Evolutionary conservation across 176 grass and related monocot genomes (phyloP), one percentile per base, ranked within the genome.

Genomic region (Canna indica): DNA sequence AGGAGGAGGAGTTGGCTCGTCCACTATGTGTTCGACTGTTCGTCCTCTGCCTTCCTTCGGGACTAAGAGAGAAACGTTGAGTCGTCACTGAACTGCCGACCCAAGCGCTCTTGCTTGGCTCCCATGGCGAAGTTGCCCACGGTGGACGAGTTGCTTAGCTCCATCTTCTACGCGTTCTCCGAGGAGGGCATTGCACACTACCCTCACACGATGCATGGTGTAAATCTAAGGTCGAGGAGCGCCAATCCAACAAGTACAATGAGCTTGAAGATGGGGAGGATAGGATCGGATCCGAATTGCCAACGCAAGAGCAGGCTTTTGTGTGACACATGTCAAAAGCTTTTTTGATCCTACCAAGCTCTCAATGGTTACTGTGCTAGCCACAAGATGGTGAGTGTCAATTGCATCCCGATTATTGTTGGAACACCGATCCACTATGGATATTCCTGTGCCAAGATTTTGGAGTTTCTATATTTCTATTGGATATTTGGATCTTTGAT

Each of bases 351-450:
- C 25, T 91, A 84, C 78, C 92, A 89, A 71, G 88, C 88, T 1
- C 92, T 91, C 2, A 83, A 88, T 48, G 88, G 92, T 35, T 86
- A 89, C 83, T 81, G 92, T 59, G 88, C 88, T 4, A 91, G 88
- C 81, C 62, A 84, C 63, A 96, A 86, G 84, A 96, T 35, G 65
- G 39, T 14, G 1, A 3, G 24, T 7, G 66, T 24, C 3, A 15
- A 68, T 14, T 44, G 65, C 65, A 36, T 45, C 8, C 36, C 65
- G 20, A 16, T 14, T 13, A 5, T 30, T 12, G 13, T 30, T 2
- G n/a, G 1, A 15, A 44, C 8, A 11, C 36, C 24, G 66, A 68
- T 68, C 24, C 38, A 41, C 4, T 18, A 9, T 24, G 35, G n/a
- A n/a, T n/a, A n/a, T n/a, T n/a, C n/a, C n/a, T n/a, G 69, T 46